Conservation (phyloP, 148 eudicot genomes). For the Chenopodium berlandieri region DNA sequence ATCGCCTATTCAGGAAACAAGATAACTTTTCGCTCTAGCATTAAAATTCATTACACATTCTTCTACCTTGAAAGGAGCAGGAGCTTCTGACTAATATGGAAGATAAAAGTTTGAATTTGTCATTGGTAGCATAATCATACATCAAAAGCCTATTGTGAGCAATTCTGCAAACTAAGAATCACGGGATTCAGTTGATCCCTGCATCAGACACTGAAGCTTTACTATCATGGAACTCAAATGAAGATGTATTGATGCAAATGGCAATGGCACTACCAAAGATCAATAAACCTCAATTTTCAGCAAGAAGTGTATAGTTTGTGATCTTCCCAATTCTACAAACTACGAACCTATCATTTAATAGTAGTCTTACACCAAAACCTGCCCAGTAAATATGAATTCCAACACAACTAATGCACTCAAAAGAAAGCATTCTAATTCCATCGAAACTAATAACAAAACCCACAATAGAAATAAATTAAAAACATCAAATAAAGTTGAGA, state of each 20-base stretch:
- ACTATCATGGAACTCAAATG: neutral
- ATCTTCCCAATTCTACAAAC: neutral
- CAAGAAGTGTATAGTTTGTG: neutral
- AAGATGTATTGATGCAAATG: no score
- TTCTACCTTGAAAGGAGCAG: no score
- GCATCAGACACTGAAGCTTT: neutral
- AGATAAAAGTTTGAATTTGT: neutral
- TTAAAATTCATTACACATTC: no score
- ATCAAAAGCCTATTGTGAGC: neutral
- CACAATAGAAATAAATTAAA: neutral
- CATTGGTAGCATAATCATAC: neutral
- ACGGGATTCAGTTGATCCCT: neutral
- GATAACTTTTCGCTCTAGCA: no score
- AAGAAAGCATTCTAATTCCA: no score
- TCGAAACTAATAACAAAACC: neutral
- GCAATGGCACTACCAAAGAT: neutral
- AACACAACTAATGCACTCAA: neutral
- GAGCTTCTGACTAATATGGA: neutral
- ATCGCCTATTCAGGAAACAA: no score
- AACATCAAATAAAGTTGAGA: neutral
- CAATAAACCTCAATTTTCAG: neutral
- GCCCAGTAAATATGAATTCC: neutral
- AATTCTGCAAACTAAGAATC: neutral
- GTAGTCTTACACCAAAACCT: neutral
- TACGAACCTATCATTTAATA: neutral